Conservation (phyloP, 192 early-diverging fungal species). For the Coemansia asiatica region DNA sequence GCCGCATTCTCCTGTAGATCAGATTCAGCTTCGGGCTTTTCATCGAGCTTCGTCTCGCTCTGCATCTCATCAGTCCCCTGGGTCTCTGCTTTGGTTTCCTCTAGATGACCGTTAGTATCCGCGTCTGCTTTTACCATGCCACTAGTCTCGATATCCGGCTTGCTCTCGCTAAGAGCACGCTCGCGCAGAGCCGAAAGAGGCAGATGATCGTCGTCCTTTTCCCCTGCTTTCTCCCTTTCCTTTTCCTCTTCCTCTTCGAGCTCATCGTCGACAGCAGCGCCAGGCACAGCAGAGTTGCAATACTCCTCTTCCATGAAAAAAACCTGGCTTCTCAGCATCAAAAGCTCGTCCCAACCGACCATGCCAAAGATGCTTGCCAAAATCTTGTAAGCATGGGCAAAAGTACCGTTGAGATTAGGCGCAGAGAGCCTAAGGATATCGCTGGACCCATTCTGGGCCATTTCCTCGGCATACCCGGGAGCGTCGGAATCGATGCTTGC, state of each 20-base stretch:
- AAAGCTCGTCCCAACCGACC: conserved; percentile 95
- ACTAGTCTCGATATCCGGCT: neutral
- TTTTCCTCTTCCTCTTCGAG: conserved; percentile 28
- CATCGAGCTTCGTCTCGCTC: neutral
- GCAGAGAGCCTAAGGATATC: conserved; percentile 84
- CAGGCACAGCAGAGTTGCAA: conserved; percentile 52
- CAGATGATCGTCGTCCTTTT: conserved; percentile 30
- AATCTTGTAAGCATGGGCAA: conserved; percentile 82
- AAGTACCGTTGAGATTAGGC: conserved; percentile 89
- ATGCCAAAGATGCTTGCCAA: conserved; percentile 77
- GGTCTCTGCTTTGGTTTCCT: neutral
- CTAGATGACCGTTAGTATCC: neutral
- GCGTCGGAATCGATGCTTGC: conserved; percentile 41
- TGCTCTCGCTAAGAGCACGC: conserved; percentile 10
- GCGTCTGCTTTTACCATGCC: neutral
- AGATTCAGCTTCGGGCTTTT: neutral
- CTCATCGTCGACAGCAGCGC: conserved; percentile 38
- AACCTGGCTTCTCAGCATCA: conserved; percentile 78
- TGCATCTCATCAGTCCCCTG: conserved; percentile 1
- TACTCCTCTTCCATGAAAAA: conserved; percentile 99
- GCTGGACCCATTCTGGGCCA: conserved; percentile 43
- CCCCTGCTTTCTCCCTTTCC: conserved; percentile 21
- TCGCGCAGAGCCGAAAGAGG: conserved; percentile 35
- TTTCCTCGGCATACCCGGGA: conserved; percentile 42
- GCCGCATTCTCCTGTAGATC: too few relatives aligned